These are phyloP conservation scores for Debaryomyces prosopidis DNA, from an alignment of 805 yeast species.

Conservation along the genomic window DNA sequence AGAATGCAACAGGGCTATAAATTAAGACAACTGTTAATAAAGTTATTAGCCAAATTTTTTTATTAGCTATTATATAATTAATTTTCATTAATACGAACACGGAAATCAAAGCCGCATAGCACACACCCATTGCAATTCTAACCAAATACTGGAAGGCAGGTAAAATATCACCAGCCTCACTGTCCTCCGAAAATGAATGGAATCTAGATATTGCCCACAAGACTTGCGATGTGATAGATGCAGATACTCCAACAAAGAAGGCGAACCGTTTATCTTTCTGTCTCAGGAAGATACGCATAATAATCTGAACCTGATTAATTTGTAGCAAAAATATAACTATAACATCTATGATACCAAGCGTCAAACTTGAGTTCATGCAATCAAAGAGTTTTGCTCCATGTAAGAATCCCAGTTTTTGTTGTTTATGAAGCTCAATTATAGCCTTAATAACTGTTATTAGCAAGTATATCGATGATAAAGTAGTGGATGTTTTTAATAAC, in stretches of 20 bases:
- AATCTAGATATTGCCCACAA: conserved; percentile 72
- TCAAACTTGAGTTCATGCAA: conserved; percentile 42
- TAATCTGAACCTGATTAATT: conserved; percentile 69
- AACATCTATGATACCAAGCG: conserved; percentile 57
- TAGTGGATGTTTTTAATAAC: conserved; percentile 49
- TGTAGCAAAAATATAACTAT: conserved; percentile 58
- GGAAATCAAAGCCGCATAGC: conserved; percentile 64
- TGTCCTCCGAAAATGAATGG: conserved; percentile 32
- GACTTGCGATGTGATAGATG: conserved; percentile 56
- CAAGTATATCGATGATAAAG: conserved; percentile 56
- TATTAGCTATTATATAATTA: conserved; percentile 48
- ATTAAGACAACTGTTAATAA: conserved; percentile 54
- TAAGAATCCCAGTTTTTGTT: conserved; percentile 45
- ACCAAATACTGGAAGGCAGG: conserved; percentile 76
- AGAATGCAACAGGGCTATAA: conserved; percentile 64
- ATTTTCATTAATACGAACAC: conserved; percentile 56
- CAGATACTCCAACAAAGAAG: conserved; percentile 55
- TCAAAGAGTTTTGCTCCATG: conserved; percentile 47
- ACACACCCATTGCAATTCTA: conserved; percentile 67
- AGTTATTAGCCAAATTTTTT: conserved; percentile 55
- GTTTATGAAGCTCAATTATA: conserved; percentile 44
- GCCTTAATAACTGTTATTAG: conserved; percentile 50
- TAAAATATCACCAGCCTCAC: conserved; percentile 53
- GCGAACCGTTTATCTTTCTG: conserved; percentile 66
- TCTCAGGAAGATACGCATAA: conserved; percentile 66